Evolutionary conservation across 768 basidiomycete species (phyloP).

Genomic region (Daedaleopsis sinensis): DNA sequence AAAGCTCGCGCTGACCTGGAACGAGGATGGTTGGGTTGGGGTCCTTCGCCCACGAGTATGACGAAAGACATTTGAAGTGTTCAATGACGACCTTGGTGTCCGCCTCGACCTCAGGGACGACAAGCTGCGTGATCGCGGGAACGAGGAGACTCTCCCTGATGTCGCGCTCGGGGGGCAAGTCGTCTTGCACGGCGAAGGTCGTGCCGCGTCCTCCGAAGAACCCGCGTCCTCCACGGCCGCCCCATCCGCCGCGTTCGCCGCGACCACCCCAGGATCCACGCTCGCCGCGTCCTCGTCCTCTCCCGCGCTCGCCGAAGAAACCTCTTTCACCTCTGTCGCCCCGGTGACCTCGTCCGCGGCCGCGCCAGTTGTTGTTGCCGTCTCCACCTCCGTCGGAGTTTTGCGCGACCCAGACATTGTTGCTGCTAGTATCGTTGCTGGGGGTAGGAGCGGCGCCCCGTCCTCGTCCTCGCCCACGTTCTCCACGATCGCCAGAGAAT

Average conservation of each 20-base stretch:
- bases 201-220: background rate
- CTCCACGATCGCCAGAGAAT: background rate
- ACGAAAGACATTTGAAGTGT: conserved; percentile 46
- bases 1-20: conserved; percentile 40
- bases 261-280: background rate
- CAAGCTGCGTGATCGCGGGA: conserved; percentile 6
- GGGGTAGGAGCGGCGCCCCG: no score
- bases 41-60: conserved; percentile 55
- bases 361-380: background rate
- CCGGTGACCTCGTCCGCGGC: background rate
- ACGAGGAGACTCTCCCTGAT: conserved; percentile 12
- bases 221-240: background rate
- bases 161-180: conserved; percentile 16
- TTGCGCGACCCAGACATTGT: no score
- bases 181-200: background rate
- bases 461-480: background rate
- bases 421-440: no score
- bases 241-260: background rate
- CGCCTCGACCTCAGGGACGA: conserved; percentile 1
- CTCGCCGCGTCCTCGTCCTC: background rate
- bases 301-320: no score
- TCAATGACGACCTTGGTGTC: conserved; percentile 9
- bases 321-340: background rate
- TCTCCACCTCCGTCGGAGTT: no score
- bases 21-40: conserved; percentile 51